Conservation (phyloP, 345 rosid species). For the Brassica nigra region DNA sequence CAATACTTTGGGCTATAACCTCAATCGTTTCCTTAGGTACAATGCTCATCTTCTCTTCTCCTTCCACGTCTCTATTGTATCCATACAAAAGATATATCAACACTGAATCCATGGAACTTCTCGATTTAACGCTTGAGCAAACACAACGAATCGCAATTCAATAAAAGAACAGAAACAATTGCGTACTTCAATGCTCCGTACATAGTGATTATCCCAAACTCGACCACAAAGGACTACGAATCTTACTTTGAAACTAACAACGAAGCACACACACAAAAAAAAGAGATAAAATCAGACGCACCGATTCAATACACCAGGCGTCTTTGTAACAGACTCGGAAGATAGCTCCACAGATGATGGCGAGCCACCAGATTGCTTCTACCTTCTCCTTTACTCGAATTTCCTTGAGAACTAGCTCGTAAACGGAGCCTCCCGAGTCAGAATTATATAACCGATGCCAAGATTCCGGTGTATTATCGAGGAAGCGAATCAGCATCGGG, state of each 20-base stretch:
- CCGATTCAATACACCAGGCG: conserved; percentile 7
- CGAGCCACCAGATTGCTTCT: background rate
- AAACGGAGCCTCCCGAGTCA: background rate
- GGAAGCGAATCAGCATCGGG: background rate
- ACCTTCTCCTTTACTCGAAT: background rate
- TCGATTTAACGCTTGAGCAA: background rate
- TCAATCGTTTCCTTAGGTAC: conserved; percentile 87
- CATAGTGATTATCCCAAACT: conserved; percentile 6
- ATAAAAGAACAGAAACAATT: background rate
- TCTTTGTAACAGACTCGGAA: conserved; percentile 3
- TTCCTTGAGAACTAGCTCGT: background rate
- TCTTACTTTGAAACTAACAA: background rate
- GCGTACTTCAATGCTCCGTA: conserved; percentile 18
- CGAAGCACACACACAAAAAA: background rate
- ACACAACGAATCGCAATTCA: conserved; percentile 13
- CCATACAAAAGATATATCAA: conserved; percentile 3
- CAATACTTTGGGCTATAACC: conserved; percentile 87
- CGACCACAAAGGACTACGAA: background rate
- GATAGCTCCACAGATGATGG: conserved; percentile 9
- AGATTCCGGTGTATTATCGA: background rate
- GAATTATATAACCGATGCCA: background rate
- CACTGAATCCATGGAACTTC: background rate
- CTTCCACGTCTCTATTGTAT: background rate
- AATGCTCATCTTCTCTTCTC: conserved; percentile 69
- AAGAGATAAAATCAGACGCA: background rate